Evolutionary conservation across 2,329 filamentous ascomycete species (phyloP).

Genomic region (Pestalotiopsis sp.): DNA sequence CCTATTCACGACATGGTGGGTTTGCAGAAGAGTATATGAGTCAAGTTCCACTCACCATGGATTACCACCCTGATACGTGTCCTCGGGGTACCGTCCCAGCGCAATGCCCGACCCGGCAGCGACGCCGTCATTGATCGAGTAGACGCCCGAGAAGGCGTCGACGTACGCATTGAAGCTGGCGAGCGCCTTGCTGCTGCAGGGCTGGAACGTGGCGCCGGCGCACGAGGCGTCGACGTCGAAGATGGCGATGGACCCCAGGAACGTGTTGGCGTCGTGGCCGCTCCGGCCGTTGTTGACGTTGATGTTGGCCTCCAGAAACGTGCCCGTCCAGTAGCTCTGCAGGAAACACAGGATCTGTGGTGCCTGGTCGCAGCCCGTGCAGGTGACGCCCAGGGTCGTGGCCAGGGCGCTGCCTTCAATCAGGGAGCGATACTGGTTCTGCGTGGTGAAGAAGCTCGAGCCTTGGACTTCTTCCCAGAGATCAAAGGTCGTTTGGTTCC

Average conservation of each 20-base stretch:
- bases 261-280: constrained; percentile 60
- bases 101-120: constrained; percentile 44
- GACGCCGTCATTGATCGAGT: constrained; percentile 54
- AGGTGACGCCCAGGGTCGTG: constrained; percentile 47
- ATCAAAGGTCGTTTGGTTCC: constrained; percentile 58
- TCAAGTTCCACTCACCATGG: constrained; percentile 44
- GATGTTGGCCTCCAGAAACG: constrained; percentile 58
- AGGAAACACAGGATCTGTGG: constrained; percentile 56
- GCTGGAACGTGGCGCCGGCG: constrained; percentile 58
- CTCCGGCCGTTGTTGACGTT: constrained; percentile 45
- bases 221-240: constrained; percentile 55
- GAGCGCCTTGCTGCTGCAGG: constrained; percentile 52
- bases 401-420: constrained; percentile 54
- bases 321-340: constrained; percentile 60
- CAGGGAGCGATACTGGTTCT: constrained; percentile 55
- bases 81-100: constrained; percentile 49
- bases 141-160: constrained; percentile 54
- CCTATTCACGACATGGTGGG: neutral
- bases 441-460: constrained; percentile 61
- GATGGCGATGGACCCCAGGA: constrained; percentile 48
- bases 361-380: constrained; percentile 51
- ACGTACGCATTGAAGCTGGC: constrained; percentile 59
- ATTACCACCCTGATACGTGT: constrained; percentile 58
- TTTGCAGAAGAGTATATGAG: neutral
- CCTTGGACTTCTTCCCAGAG: constrained; percentile 64